These are phyloP conservation scores for Amphirosellinia nigrospora DNA, from an alignment of 495 filamentous ascomycete genomes.

Conservation along the genomic window DNA sequence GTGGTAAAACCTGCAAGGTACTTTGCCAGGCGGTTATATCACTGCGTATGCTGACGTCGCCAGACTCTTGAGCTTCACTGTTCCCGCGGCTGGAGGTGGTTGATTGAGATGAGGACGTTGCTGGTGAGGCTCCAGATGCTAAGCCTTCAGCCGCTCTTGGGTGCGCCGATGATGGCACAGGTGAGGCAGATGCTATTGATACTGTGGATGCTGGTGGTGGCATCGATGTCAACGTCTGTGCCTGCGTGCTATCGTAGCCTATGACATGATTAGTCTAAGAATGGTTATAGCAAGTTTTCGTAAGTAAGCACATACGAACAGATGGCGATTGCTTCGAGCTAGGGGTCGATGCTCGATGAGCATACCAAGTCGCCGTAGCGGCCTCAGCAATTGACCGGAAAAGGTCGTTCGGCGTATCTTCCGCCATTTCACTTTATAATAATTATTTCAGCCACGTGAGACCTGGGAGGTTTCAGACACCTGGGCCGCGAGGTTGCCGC, in stretches of 20 bases:
- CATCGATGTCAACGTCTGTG: background rate
- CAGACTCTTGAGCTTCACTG: constrained; percentile 7
- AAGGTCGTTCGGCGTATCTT: background rate
- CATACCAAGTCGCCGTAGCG: constrained; percentile 33
- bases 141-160: background rate
- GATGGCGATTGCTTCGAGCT: constrained; percentile 15
- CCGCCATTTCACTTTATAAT: constrained; percentile 11
- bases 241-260: constrained; percentile 5
- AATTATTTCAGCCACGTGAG: background rate
- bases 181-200: background rate
- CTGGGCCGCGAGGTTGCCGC: background rate
- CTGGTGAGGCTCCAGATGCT: background rate
- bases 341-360: constrained; percentile 26
- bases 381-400: constrained; percentile 28
- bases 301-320: constrained; percentile 2
- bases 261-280: background rate
- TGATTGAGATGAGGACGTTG: background rate
- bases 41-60: constrained; percentile 7
- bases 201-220: background rate
- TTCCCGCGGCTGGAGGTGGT: constrained; percentile 14
- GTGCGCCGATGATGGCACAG: background rate
- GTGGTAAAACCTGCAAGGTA: constrained; percentile 26
- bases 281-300: background rate
- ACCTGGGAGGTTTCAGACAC: background rate
- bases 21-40: constrained; percentile 33